phyloP scores from a whole-genome alignment of 2,329 filamentous ascomycete species.

The Curvularia verruculosa region DNA sequence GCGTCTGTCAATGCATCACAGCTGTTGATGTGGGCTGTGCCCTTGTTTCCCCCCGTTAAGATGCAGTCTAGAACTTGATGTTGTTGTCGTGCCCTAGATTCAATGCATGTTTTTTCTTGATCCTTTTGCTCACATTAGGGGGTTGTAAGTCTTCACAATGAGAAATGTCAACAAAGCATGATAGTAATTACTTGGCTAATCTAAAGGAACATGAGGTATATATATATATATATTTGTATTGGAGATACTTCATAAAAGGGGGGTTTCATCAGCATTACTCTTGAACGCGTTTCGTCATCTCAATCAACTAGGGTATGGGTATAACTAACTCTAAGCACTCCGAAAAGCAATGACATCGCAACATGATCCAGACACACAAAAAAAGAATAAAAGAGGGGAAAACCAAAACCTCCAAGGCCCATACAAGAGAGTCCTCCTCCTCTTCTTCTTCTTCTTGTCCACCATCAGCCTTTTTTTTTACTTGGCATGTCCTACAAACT shows the following conservation, averaged over 20 bases:
- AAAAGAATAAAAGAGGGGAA: background rate
- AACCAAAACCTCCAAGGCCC: background rate
- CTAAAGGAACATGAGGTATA: no score
- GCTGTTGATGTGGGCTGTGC: background rate
- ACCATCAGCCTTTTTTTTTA: background rate
- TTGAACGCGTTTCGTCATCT: no score
- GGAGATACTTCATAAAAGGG: no score
- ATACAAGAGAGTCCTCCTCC: background rate
- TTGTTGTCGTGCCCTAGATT: background rate
- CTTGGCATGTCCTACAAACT: conserved; percentile 7
- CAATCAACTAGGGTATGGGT: no score
- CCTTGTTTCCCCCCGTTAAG: background rate
- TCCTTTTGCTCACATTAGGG: background rate
- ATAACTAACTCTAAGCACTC: no score
- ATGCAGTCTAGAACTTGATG: background rate
- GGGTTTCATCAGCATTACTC: no score
- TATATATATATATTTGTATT: no score
- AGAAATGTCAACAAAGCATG: background rate
- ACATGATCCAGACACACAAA: no score
- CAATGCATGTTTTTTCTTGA: background rate
- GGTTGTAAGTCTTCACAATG: background rate
- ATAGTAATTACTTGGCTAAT: no score
- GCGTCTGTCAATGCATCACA: background rate
- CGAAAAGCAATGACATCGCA: no score
- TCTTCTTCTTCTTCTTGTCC: background rate